Evolutionary conservation across 805 yeast genomes (phyloP).

Genomic region (Saccharomycopsis vini): DNA sequence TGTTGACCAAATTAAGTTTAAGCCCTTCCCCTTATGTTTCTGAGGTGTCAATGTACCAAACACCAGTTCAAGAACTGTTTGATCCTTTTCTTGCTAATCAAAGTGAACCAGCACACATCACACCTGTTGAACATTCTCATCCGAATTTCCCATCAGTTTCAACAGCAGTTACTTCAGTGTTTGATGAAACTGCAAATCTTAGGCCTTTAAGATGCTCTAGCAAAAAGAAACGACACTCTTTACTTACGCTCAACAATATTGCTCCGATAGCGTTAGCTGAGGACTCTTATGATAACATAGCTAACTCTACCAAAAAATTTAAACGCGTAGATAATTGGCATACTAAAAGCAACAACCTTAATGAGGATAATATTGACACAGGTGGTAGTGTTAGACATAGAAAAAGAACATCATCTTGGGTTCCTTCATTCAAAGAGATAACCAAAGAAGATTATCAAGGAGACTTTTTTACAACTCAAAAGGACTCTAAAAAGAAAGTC

Average conservation of each 20-base stretch:
- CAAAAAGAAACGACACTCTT: conserved; percentile 12
- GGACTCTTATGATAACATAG: background rate
- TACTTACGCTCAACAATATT: conserved; percentile 1
- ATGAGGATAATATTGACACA: background rate
- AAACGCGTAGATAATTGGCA: background rate
- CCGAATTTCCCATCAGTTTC: conserved; percentile 2
- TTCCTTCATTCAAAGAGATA: conserved; percentile 12
- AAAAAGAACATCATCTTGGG: conserved; percentile 5
- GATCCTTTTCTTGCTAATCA: background rate
- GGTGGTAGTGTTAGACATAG: conserved; percentile 3
- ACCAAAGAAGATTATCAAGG: conserved; percentile 3
- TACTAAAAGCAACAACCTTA: background rate
- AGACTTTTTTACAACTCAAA: conserved; percentile 3
- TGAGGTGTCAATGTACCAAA: background rate
- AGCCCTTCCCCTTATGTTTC: no score
- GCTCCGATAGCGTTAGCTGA: no score
- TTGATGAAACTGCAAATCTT: conserved; percentile 16
- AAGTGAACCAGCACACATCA: background rate
- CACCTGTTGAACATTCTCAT: no score
- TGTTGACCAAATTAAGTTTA: no score
- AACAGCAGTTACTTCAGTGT: conserved; percentile 15
- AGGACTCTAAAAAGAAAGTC: background rate
- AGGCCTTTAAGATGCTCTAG: conserved; percentile 17
- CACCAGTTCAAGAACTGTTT: background rate
- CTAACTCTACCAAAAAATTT: background rate